Conservation (phyloP, 169 alveolate species). For the Plasmodium adleri region DNA sequence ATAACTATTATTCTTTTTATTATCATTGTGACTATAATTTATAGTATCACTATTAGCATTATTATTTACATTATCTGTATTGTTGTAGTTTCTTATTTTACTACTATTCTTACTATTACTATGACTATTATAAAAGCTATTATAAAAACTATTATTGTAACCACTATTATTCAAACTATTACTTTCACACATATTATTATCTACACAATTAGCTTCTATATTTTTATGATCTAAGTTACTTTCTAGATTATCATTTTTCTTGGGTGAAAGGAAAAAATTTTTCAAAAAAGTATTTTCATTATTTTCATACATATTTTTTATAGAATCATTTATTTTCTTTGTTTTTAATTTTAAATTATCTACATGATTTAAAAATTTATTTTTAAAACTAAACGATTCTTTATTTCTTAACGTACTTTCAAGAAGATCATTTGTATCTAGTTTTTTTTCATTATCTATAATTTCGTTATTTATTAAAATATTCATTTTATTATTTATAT, state of each 20-base stretch:
- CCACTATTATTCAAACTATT: background rate
- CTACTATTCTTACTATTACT: background rate
- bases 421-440: background rate
- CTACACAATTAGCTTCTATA: slow-evolving; percentile 7
- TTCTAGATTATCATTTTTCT: slow-evolving; percentile 3
- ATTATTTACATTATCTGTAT: background rate
- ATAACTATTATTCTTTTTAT: background rate
- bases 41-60: background rate
- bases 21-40: background rate
- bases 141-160: background rate
- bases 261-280: slow-evolving; percentile 29
- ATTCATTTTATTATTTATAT: background rate
- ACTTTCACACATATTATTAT: background rate
- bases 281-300: slow-evolving; percentile 55
- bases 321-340: slow-evolving; percentile 60
- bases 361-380: slow-evolving; percentile 56
- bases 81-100: background rate
- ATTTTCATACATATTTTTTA: slow-evolving; percentile 65
- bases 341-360: slow-evolving; percentile 60
- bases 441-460: background rate
- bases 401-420: slow-evolving; percentile 25
- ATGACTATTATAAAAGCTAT: slow-evolving; percentile 11
- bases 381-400: slow-evolving; percentile 26
- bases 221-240: background rate
- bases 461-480: slow-evolving; percentile 4